Base-by-base conservation (phyloP, 78 protist genomes). In the Parvularia atlantis region DNA sequence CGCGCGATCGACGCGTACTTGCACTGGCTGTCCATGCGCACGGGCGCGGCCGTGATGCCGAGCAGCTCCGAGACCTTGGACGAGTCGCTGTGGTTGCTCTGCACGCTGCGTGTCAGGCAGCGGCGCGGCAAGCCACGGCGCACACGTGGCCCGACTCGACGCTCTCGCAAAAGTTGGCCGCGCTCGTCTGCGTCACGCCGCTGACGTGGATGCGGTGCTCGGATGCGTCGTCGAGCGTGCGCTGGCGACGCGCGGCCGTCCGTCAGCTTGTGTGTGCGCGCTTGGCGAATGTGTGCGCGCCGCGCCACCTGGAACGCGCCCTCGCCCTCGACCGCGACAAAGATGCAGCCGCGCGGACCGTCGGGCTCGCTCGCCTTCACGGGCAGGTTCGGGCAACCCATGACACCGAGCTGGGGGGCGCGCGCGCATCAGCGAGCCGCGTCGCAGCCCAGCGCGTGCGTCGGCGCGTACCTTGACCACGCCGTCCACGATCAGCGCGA, bases 1-100 rank as follows among this genome's bases (percentile, higher is more conserved):
- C 66, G 66, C 26, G 66, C 66, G n/a, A 60, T 20, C 26, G 14
- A 2, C 19, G 19, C 66, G n/a, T 60, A 60, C 66, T 60, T 60
- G 66, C 31, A 10, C 66, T 60, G 66, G 44, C 31, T 19, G 66
- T 60, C 66, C 66, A 60, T 60, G 44, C 66, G 66, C 14, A 33
- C 10, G n/a, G 66, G 66, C 44, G 31, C 28, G 36, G 43, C 26
- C 33, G 66, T 10, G 26, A 10, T 37, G 26, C 14, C 66, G n/a
- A 60, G 66, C 26, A 4, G 2, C 39, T 2, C 33, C 44, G 11
- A 10, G 26, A 60, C 2, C 13, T 3, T 6, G 16, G n/a, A 40
- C 26, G 66, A 35, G n/a, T 2, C 4, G 26, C 2, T 2, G 52
- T 60, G 66, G 44, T 31, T 3, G 26, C 43, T 11, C 43, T 60